Base-by-base conservation (phyloP, 2,329 filamentous ascomycete species). In the Amylocarpus encephaloides region DNA sequence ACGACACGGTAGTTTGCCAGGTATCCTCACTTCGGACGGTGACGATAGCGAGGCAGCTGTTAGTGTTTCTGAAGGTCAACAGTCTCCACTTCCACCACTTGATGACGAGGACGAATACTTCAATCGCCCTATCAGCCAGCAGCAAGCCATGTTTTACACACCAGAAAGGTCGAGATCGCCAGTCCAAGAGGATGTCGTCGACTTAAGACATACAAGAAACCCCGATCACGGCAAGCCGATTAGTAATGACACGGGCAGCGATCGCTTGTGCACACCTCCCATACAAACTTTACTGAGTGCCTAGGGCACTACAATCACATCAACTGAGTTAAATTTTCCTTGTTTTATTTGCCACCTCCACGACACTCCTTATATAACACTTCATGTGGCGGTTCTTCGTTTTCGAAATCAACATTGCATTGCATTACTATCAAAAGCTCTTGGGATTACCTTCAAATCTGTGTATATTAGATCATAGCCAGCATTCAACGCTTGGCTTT, bases 11-110 rank as follows among this genome's bases (percentile, higher is more conserved):
- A 72, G 68, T 40, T 64, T 63, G 3, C 67, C 68, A 1, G 48
- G 19, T 29, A 41, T 52, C 35, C 35, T 56, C 9, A 50, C 35
- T 12, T 61, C 58, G 11, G 62, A 64, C 46, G 79, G 80, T 50
- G 77, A 77, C 9, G 80, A 82, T 56, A 82, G 78, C 54, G 80
- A 83, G 53, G 73, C 71, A 3, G 80, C 78, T 0, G 61, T 79
- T 13, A 83, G 79, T 63, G 76, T 80, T 53, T 82, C 78, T 0
- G 81, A 83, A 13, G 79, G 78, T 1, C 70, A 73, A 22, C 71
- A 73, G 48, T 79, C 78, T 13, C 78, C 79, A 1, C 66, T 82
- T 15, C 74, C 77, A 9, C 74, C 78, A 33, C 75, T 76, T 51
- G 66, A 67, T 18, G 62, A 67, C 42, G 65, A 60, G 16, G 57